Base-by-base conservation (phyloP, 2,329 filamentous ascomycete genomes). In the Stenocarpella maydis region DNA sequence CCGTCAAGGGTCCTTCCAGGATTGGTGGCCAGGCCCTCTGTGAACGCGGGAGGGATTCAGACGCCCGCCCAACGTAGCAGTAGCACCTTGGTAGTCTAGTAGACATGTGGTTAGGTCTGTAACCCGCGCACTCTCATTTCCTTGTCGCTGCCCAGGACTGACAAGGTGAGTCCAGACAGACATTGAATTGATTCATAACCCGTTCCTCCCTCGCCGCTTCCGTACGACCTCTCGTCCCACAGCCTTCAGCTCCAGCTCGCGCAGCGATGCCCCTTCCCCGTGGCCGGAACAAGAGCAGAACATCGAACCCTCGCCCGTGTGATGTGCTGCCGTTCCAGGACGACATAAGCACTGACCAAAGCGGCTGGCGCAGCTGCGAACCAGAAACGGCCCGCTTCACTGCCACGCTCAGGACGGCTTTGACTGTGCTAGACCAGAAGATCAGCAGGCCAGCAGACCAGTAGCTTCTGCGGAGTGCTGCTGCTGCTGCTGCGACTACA, bases 1-100 rank as follows among this genome's bases (percentile, higher is more conserved):
- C 19, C 28, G 37, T n/a, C 58, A 61, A 61, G 58, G 58, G 58
- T 63, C 43, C 43, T 49, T 49, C 58, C 58, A 63, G 49, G 58
- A 45, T 47, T 63, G 41, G 17, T 63, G 28, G 8, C 9, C 28
- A 49, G 41, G 41, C 58, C 58, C 47, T 61, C 58, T 24, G 10
- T 37, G n/a, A n/a, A n/a, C n/a, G n/a, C n/a, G n/a, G n/a, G n/a
- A n/a, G n/a, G n/a, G n/a, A n/a, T n/a, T n/a, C n/a, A n/a, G n/a
- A n/a, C n/a, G n/a, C n/a, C n/a, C n/a, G n/a, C n/a, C n/a, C n/a
- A n/a, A n/a, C n/a, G n/a, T n/a, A n/a, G n/a, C n/a, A n/a, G n/a
- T n/a, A n/a, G n/a, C n/a, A n/a, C n/a, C n/a, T n/a, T n/a, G n/a
- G n/a, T n/a, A n/a, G n/a, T n/a, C n/a, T n/a, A n/a, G n/a, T n/a